Conservation (phyloP, 2,329 filamentous ascomycete genomes). For the Ceratocystis diversiconidia region DNA sequence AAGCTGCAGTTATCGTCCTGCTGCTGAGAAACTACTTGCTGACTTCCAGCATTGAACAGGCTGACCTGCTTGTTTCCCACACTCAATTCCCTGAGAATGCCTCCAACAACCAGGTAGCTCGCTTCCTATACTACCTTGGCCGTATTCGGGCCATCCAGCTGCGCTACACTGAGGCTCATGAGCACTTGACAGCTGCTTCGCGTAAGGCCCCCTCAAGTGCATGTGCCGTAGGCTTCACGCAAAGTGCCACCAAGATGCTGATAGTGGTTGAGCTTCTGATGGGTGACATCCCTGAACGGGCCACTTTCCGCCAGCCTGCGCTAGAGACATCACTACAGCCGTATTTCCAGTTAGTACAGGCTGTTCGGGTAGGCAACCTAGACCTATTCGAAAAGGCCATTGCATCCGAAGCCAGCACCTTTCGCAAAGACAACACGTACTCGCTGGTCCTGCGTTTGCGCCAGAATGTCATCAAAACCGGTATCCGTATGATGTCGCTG, state of each 20-base stretch:
- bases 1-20: conserved; percentile 87
- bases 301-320: conserved; percentile 77
- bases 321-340: conserved; percentile 80
- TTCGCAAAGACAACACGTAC: conserved; percentile 89
- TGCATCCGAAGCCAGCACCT: conserved; percentile 63
- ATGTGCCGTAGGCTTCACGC: conserved; percentile 85
- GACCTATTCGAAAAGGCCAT: conserved; percentile 86
- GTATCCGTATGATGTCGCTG: conserved; percentile 96
- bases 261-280: conserved; percentile 93
- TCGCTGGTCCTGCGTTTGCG: conserved; percentile 85
- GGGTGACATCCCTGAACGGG: conserved; percentile 94
- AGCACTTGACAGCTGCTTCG: conserved; percentile 82
- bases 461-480: conserved; percentile 98
- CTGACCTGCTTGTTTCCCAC: conserved; percentile 87
- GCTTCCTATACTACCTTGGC: conserved; percentile 93
- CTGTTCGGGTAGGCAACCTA: conserved; percentile 89
- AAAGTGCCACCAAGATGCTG: conserved; percentile 90
- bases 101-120: conserved; percentile 93
- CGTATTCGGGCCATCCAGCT: conserved; percentile 93
- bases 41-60: conserved; percentile 92
- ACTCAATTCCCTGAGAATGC: conserved; percentile 89
- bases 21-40: conserved; percentile 90
- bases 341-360: conserved; percentile 87
- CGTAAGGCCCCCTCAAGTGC: conserved; percentile 85
- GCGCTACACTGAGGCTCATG: conserved; percentile 91